These are phyloP conservation scores for Amanita subjunquillea DNA, from an alignment of 768 basidiomycete species.

Conservation along the genomic window DNA sequence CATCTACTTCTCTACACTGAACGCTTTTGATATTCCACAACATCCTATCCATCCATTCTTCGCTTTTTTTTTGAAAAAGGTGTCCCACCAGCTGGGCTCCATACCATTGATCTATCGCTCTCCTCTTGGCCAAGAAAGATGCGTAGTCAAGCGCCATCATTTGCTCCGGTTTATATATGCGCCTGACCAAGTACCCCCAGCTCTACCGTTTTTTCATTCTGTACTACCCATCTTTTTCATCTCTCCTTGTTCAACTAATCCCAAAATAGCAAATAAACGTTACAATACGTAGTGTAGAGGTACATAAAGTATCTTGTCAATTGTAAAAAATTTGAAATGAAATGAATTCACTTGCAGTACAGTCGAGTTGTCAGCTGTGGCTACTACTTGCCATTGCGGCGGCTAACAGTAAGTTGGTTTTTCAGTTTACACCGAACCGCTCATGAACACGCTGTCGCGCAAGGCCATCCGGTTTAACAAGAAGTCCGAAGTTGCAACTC, in stretches of 20 bases:
- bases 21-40: background rate
- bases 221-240: background rate
- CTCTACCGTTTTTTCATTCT: background rate
- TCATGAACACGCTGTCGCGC: too few relatives aligned
- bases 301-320: constrained; percentile 5
- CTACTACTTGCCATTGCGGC: too few relatives aligned
- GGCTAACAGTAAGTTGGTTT: too few relatives aligned
- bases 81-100: too few relatives aligned
- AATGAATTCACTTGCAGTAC: background rate
- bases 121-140: background rate
- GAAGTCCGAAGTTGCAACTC: background rate
- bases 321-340: background rate
- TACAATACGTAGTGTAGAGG: constrained; percentile 1
- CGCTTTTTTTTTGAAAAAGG: background rate
- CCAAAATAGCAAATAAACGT: background rate
- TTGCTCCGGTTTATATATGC: too few relatives aligned
- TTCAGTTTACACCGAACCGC: too few relatives aligned
- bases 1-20: background rate
- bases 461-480: too few relatives aligned
- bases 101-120: background rate
- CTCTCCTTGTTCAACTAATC: background rate
- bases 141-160: background rate
- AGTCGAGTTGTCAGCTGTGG: too few relatives aligned
- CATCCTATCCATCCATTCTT: background rate
- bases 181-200: background rate